Evolutionary conservation across 495 filamentous ascomycete genomes (phyloP), one percentile per base, ranked within the genome.

Genomic region (Alectoria sarmentosa): DNA sequence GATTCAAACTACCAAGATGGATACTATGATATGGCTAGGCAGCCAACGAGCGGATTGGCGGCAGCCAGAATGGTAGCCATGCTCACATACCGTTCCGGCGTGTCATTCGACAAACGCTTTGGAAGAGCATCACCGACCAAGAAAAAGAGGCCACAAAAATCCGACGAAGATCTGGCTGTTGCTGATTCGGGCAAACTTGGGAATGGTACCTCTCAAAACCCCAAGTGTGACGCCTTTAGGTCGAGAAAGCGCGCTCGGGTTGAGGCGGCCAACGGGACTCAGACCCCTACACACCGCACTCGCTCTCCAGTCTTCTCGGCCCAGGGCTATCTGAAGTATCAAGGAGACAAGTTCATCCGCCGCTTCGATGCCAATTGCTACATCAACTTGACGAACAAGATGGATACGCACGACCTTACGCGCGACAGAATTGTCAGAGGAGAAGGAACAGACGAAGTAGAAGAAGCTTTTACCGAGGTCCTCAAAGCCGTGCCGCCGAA

Each of bases 1-100:
- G 93, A 98, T 70, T 92, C 93, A 30, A 97, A 96, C 76, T 97
- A 98, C 73, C 90, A 96, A 60, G 91, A 96, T 75, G 93, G 93
- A 7, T 98, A 96, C 75, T 98, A 96, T 73, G 71, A 84, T 6
- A 88, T 92, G 69, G 79, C 83, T 49, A 87, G 95, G 65, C 90
- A 91, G 30, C 93, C 93, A 8, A 73, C 84, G 14, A 85, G 90
- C 7, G 93, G 93, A n/a, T 83, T 97, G 30, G 92, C 92, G 30
- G 93, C 93, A 9, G 93, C 93, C 34, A 89, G 93, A 69, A 98
- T 98, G 93, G 87, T 91, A 30, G 93, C 93, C 14, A 83, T 98
- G n/a, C 80, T 98, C 66, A 98, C 92, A 44, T 97, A 98, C 76
- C 86, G 93, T 56, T 94, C 89, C 71, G 88, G 93, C 38, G 91